These are phyloP conservation scores for Hymenoscyphus fructigenus DNA, from an alignment of 2,329 filamentous ascomycete genomes.

Conservation along the genomic window DNA sequence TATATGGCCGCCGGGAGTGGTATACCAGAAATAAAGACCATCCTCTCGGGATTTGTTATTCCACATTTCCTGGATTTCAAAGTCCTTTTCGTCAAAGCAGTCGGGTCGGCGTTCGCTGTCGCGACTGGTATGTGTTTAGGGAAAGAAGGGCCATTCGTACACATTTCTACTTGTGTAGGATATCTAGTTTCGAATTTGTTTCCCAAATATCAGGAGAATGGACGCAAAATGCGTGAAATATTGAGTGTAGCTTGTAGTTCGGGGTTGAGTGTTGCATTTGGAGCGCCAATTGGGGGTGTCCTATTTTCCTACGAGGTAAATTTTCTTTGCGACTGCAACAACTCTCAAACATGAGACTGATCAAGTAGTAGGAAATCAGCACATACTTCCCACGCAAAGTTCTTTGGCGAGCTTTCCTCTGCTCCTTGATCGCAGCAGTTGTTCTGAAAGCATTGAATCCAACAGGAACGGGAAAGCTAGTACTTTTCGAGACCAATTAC, in stretches of 20 bases:
- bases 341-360: not conserved
- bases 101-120: slow-evolving; percentile 59
- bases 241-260: slow-evolving; percentile 56
- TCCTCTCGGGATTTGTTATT: slow-evolving; percentile 60
- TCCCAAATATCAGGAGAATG: slow-evolving; percentile 57
- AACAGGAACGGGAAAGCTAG: slow-evolving; percentile 58
- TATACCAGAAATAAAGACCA: slow-evolving; percentile 62
- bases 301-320: slow-evolving; percentile 55
- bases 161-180: slow-evolving; percentile 58
- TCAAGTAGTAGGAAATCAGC: slow-evolving; percentile 48
- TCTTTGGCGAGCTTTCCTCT: slow-evolving; percentile 60
- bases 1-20: slow-evolving; percentile 59
- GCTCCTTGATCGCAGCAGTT: slow-evolving; percentile 55
- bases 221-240: slow-evolving; percentile 57
- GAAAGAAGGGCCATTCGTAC: slow-evolving; percentile 62
- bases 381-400: slow-evolving; percentile 59
- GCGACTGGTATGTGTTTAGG: slow-evolving; percentile 59
- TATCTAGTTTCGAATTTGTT: slow-evolving; percentile 52
- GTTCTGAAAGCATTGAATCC: slow-evolving; percentile 58
- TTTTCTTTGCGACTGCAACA: not conserved
- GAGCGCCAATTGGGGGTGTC: slow-evolving; percentile 60
- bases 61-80: slow-evolving; percentile 55
- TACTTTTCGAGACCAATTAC: slow-evolving; percentile 60
- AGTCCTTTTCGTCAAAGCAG: slow-evolving; percentile 55
- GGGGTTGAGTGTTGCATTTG: slow-evolving; percentile 58